These are phyloP conservation scores for Aspergillus ustus DNA, from an alignment of 2,329 filamentous ascomycete genomes.

Conservation along the genomic window DNA sequence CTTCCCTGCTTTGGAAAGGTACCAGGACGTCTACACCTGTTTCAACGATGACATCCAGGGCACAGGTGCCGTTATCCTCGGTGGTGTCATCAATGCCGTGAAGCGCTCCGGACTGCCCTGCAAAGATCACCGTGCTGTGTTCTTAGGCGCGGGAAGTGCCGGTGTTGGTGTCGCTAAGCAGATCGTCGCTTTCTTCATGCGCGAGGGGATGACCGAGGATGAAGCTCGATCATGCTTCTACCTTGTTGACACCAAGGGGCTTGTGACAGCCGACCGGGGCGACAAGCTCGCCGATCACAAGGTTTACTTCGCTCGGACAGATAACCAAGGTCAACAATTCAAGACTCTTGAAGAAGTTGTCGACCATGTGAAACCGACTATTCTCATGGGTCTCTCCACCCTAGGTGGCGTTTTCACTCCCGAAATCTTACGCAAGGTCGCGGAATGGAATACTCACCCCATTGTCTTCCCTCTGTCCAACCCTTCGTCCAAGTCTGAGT, in stretches of 20 bases:
- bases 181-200: constrained; percentile 95
- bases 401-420: constrained; percentile 95
- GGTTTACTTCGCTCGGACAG: constrained; percentile 68
- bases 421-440: constrained; percentile 71
- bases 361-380: constrained; percentile 92
- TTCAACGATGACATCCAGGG: constrained; percentile 99
- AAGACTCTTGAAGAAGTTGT: constrained; percentile 87
- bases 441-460: constrained; percentile 71
- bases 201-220: constrained; percentile 85
- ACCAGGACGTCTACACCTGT: constrained; percentile 86
- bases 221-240: constrained; percentile 91
- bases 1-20: constrained; percentile 89
- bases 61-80: constrained; percentile 92
- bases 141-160: constrained; percentile 93
- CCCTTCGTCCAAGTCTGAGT: constrained; percentile 94
- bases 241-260: constrained; percentile 95
- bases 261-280: constrained; percentile 90
- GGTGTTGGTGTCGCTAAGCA: constrained; percentile 98
- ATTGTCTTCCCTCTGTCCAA: constrained; percentile 98
- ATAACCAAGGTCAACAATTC: constrained; percentile 69
- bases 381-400: constrained; percentile 90
- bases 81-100: constrained; percentile 75
- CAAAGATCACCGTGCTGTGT: constrained; percentile 91
- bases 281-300: constrained; percentile 92
- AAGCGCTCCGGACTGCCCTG: constrained; percentile 83